A percentile compares a stretch with the other conserved stretches of the same genome.
Conservation (phyloP, 306 rosid genomes). For the Vigna angularis region DNA sequence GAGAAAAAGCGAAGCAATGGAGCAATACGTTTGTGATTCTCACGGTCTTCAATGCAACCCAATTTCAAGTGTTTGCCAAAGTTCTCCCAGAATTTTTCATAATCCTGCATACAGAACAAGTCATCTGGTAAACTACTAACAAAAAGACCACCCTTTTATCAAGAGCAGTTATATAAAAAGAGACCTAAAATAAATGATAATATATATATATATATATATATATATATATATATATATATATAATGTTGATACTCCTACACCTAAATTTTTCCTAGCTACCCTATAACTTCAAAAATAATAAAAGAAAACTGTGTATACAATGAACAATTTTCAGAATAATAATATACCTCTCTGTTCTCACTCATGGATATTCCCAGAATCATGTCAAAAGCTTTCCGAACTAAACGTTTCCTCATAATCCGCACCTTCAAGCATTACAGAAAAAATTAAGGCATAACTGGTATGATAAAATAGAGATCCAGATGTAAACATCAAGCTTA, state of each 20-base stretch:
- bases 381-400: constrained; percentile 96
- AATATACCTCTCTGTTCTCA: constrained; percentile 79
- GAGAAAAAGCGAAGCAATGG: constrained; percentile 95
- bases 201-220: no score
- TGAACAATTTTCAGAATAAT: constrained; percentile 31
- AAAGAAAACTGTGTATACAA: background rate
- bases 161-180: background rate
- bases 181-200: background rate
- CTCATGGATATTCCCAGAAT: constrained; percentile 95
- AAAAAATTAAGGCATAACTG: constrained; percentile 28
- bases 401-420: constrained; percentile 93
- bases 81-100: constrained; percentile 93
- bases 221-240: background rate
- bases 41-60: constrained; percentile 99
- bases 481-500: constrained; percentile 9
- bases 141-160: constrained; percentile 13
- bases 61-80: constrained; percentile 92
- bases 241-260: background rate
- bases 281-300: background rate
- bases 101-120: constrained; percentile 67
- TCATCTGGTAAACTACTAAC: constrained; percentile 29
- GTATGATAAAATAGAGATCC: constrained; percentile 15
- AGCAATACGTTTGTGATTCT: constrained; percentile 95
- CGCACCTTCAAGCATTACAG: constrained; percentile 73
- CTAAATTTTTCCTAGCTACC: constrained; percentile 10